Conservation (phyloP, 2,329 filamentous ascomycete species). For the Monosporascus sp. region DNA sequence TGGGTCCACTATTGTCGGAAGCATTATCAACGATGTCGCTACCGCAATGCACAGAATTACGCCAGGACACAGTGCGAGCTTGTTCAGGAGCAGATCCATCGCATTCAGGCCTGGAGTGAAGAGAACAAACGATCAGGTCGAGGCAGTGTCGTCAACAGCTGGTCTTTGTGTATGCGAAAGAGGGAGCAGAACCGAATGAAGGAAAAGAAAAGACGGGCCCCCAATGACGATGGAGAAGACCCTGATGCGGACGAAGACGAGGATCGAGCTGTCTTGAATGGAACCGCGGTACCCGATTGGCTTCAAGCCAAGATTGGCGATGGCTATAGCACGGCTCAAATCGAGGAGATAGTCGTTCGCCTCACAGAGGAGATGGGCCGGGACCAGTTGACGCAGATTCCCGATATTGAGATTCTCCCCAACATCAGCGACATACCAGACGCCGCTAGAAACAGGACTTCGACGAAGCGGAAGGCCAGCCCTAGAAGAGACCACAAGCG, state of each 20-base stretch:
- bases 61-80: constrained; percentile 59
- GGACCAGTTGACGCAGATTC: constrained; percentile 40
- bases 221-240: too few species aligned
- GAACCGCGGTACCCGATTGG: constrained; percentile 44
- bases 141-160: constrained; percentile 47
- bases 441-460: constrained; percentile 21
- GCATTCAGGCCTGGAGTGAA: constrained; percentile 59
- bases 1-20: constrained; percentile 79
- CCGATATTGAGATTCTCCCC: constrained; percentile 55
- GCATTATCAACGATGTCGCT: constrained; percentile 72
- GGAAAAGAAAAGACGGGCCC: constrained; percentile 19
- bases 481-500: constrained; percentile 23
- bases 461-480: constrained; percentile 20
- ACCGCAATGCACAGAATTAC: constrained; percentile 59
- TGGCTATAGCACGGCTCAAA: constrained; percentile 42
- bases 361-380: constrained; percentile 41
- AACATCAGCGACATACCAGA: constrained; percentile 39
- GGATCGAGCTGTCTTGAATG: constrained; percentile 27
- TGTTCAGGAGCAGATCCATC: constrained; percentile 55
- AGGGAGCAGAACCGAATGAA: constrained; percentile 56
- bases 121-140: constrained; percentile 34
- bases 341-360: constrained; percentile 41
- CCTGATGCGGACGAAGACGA: constrained; percentile 28
- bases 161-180: constrained; percentile 59
- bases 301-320: constrained; percentile 39